Base-by-base conservation (phyloP, 345 rosid genomes). In the Streptanthus diversifolius region DNA sequence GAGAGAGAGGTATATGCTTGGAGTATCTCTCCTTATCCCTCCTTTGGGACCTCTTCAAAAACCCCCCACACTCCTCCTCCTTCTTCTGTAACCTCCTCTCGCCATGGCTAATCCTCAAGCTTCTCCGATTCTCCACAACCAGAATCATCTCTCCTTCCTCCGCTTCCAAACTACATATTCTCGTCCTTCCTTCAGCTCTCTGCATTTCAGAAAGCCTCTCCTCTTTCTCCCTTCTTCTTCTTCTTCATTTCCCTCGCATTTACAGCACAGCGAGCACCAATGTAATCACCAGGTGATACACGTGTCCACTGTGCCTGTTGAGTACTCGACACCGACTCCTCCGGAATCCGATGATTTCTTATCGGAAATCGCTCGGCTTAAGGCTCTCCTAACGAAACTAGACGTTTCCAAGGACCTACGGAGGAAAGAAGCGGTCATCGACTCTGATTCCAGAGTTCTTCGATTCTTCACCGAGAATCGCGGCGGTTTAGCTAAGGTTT, bases 281-380 rank as follows among this genome's bases (percentile, higher is more conserved):
- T 76, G 73, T 33, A 60, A 66, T 44, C 68, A 3, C 30, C 68
- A 36, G 21, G 41, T 77, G 74, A 41, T 83, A 27, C 89, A 87
- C 18, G 95, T 89, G 1, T 73, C 91, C 75, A 90, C 92, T 13
- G 91, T 78, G 2, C 87, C 96, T 15, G 78, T 88, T 9, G 92
- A 89, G 77, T 84, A 75, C 68, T 85, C 82, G 9, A 81, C 91
- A 0, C 90, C 91, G 1, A 75, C 88, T 4, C 93, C 96, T 14
- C 80, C 80, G 2, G 77, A 71, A 9, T 91, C 89, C 66, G 84
- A 79, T 79, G 77, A 88, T 80, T 83, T 91, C 85, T 80, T 44
- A 13, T 77, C 60, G 17, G 95, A 91, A 69, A 86, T 91, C 74
- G 75, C 83, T 74, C 91, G 95, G 81, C 90, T 93, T 5, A 73